Evolutionary conservation across 1,139 yeast species (phyloP), one percentile per base, ranked within the genome.

Genomic region (Yamadazyma sp.): DNA sequence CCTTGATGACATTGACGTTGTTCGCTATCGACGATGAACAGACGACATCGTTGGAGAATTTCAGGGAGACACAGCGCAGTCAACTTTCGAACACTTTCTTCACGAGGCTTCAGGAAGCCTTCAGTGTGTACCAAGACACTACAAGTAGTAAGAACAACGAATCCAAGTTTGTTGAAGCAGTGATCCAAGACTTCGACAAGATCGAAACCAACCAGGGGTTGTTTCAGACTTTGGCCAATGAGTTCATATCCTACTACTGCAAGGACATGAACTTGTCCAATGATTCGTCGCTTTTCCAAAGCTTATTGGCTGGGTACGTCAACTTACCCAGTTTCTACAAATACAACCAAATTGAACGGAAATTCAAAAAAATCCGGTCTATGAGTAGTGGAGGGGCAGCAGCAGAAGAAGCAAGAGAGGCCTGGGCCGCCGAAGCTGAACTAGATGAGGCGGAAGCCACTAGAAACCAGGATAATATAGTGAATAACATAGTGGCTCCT

Each of bases 301-400:
- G 86, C 10, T 64, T 83, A 1, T 63, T 85, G 34, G 82, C 94
- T 1, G 92, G 95, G 2, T 75, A 79, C 36, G 68, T 84, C 16
- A 83, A 91, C 34, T 66, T 87, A 42, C 94, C 94, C 11, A 77
- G 74, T 42, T 80, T 86, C 55, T 73, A 83, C 54, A 87, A 87
- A 57, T 83, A 81, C 49, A 71, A 67, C 51, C 72, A 73, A 46
- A 70, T 77, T 34, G 73, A 59, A 64, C 66, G 49, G 36, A 61
- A 57, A 38, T 50, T 64, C 38, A 56, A 56, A 33, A 53, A 51
- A 30, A 41, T 53, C 14, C 55, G 61, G 46, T 29, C 70, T 73
- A 23, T 58, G 81, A 22, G 87, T 87, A 0, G 58, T 8, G 22
- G 22, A 20, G 22, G 8, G 5, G 22, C 22, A 60, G 31, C 45